phyloP scores from a whole-genome alignment of 2,329 filamentous ascomycete species.

The Ambrosiella xylebori region DNA sequence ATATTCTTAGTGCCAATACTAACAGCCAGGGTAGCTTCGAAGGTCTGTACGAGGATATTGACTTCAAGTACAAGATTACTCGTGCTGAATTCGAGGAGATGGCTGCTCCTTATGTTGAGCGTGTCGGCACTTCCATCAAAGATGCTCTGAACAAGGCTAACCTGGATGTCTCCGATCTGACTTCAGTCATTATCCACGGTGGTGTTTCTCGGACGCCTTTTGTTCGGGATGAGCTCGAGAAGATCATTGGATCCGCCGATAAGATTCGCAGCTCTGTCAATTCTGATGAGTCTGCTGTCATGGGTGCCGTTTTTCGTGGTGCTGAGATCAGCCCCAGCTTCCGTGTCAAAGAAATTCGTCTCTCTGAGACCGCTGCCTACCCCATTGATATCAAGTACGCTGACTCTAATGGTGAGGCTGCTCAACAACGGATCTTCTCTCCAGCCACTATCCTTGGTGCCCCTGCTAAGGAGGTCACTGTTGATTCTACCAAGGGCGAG shows the following conservation, averaged over 20 bases:
- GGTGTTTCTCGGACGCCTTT: constrained; percentile 84
- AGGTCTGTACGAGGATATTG: constrained; percentile 75
- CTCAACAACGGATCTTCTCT: constrained; percentile 70
- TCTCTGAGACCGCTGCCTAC: constrained; percentile 61
- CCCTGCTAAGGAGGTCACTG: constrained; percentile 65
- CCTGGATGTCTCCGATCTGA: constrained; percentile 56
- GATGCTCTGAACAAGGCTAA: constrained; percentile 58
- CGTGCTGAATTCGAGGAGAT: constrained; percentile 69
- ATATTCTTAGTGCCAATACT: constrained; percentile 83
- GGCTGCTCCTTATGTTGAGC: constrained; percentile 46
- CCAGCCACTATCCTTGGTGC: constrained; percentile 57
- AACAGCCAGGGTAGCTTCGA: constrained; percentile 71
- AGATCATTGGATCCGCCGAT: constrained; percentile 48
- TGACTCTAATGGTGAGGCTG: constrained; percentile 47
- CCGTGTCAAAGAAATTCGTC: constrained; percentile 89
- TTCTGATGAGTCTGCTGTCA: constrained; percentile 88
- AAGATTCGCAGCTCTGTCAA: constrained; percentile 92
- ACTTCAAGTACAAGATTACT: constrained; percentile 80
- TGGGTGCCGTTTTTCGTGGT: constrained; percentile 87
- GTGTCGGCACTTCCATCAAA: constrained; percentile 52
- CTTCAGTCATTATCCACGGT: constrained; percentile 85
- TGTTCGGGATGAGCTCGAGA: constrained; percentile 76
- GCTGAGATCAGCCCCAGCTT: constrained; percentile 87
- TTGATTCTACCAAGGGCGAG: constrained; percentile 62
- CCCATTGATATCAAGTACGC: constrained; percentile 60